Base-by-base conservation (phyloP, 108 stramenopile species). In the Pseudonitzschia pungens region DNA sequence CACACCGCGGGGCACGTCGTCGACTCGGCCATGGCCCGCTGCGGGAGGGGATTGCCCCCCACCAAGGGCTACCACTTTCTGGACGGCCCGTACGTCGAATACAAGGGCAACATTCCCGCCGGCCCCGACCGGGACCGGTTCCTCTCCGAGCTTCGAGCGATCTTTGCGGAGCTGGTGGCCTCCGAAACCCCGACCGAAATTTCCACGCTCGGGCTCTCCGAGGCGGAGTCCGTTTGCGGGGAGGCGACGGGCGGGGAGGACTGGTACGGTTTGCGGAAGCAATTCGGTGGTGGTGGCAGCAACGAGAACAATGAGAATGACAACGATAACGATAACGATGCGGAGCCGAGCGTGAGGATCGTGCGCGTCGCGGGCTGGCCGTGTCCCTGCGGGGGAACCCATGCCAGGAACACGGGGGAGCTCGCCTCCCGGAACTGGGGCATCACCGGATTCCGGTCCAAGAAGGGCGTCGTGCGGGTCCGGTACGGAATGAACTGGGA, bases 1-100 rank as follows among this genome's bases (percentile, higher is more conserved):
- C 95, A 96, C 63, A 89, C 91, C 20, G 95, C 92, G 44, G 95
- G 95, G 4, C 95, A 94, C 59, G 87, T 92, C n/a, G 84, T 96
- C 15, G 95, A 94, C 71, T 65, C 80, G 20, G 92, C 92, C 48
- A 90, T 96, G 90, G 82, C 91, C 1, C 7, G 29, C 6, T 80
- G 77, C 50, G 86, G 80, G 15, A 27, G 75, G 4, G 54, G 24
- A 11, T 56, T 71, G 76, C 52, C 55, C 27, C 86, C 92, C 15
- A 78, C 79, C 29, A 92, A 92, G 62, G 92, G 86, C 9, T 94
- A 92, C 82, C 95, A 93, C 65, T 96, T 96, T 64, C 69, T 88
- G 53, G 89, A 93, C 65, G 92, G 90, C 0, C 91, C 95, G 2
- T 94, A 84, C 55, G 95, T 96, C 1, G 91, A 92, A 64, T 92